Conservation (phyloP, 306 rosid species). For the apple (Malus domestica) region ASM211411v1 NC_041790.1:10269001-10269500, state of each 20-base stretch:
- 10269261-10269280: background rate
- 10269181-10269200: conserved; percentile 1
- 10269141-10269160: background rate
- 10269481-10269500: no score
- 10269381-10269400: no score
- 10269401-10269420: no score
- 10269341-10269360: no score
- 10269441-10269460: no score
- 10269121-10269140: background rate
- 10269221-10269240: background rate
- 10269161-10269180: rapidly evolving
- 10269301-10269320: no score
- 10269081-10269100: background rate
- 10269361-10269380: no score
- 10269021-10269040: conserved; percentile 5
- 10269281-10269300: no score
- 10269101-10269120: no score
- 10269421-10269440: no score
- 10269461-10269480: no score
- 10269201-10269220: background rate
- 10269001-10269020: background rate
- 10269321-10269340: no score
- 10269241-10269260: background rate
- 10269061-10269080: background rate
- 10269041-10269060: background rate